Evolutionary conservation across 257 asterid genomes (phyloP).

Genomic region (Nicotiana obtusifolia): DNA sequence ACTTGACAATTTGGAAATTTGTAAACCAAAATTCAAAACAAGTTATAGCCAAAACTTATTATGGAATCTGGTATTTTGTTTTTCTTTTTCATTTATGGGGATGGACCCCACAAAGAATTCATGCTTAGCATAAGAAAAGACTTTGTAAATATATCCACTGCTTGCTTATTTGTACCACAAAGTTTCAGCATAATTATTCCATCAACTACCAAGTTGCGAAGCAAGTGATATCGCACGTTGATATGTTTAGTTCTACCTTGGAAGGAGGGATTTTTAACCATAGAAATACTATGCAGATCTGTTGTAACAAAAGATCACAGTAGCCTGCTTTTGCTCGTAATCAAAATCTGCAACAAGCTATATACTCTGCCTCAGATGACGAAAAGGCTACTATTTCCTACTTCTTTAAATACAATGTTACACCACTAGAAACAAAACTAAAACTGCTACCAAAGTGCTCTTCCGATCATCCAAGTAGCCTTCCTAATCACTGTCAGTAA

Average conservation of each 20-base stretch:
- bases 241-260: neutral
- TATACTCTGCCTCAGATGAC: neutral
- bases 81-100: neutral
- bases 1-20: too few relatives aligned
- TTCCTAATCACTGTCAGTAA: neutral
- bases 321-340: neutral
- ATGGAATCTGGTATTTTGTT: too few relatives aligned
- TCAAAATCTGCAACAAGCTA: neutral
- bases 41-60: too few relatives aligned
- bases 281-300: neutral
- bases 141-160: neutral
- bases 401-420: neutral
- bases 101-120: neutral
- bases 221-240: neutral
- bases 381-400: neutral
- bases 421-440: neutral
- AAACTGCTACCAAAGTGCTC: neutral
- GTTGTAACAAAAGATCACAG: neutral
- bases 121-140: neutral
- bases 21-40: too few relatives aligned
- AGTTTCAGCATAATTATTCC: neutral
- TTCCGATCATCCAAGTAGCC: neutral
- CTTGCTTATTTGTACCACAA: neutral
- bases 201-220: neutral
- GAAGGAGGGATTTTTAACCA: neutral